Conservation (phyloP, 2,329 filamentous ascomycete species). For the Epichloe coenophiala region DNA sequence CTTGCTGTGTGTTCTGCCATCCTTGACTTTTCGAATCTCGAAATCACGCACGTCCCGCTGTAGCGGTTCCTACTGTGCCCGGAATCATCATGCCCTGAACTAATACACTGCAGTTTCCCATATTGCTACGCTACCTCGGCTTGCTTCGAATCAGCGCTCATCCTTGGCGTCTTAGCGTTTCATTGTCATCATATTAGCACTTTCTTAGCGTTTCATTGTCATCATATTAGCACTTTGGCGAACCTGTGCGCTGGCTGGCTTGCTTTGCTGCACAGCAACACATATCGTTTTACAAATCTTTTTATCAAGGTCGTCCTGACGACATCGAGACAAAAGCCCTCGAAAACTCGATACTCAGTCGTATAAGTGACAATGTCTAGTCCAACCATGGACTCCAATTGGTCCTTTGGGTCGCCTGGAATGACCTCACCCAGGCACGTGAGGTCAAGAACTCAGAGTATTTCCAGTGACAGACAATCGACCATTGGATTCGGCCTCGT, state of each 20-base stretch:
- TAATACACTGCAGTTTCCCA: neutral
- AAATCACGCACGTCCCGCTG: neutral
- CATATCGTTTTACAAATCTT: neutral
- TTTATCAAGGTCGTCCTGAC: neutral
- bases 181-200: too few species aligned
- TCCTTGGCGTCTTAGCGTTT: neutral
- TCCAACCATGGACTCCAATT: constrained; percentile 6
- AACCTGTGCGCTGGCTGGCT: too few species aligned
- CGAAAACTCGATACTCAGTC: neutral
- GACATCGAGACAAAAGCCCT: neutral
- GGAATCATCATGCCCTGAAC: neutral
- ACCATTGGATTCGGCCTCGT: constrained; percentile 43
- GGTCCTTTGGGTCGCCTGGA: constrained; percentile 12
- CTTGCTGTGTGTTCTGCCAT: neutral
- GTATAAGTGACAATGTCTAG: neutral
- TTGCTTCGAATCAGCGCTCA: neutral
- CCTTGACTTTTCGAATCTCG: neutral
- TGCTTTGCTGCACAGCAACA: neutral
- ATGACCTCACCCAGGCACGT: constrained; percentile 20
- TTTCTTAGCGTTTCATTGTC: too few species aligned
- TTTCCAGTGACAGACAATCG: constrained; percentile 59
- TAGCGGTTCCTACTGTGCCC: neutral
- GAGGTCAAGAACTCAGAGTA: constrained; percentile 44
- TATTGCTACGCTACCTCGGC: neutral
- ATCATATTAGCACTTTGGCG: too few species aligned